These are phyloP conservation scores for Camillea tinctor DNA, from an alignment of 2,329 filamentous ascomycete species.

Conservation along the genomic window DNA sequence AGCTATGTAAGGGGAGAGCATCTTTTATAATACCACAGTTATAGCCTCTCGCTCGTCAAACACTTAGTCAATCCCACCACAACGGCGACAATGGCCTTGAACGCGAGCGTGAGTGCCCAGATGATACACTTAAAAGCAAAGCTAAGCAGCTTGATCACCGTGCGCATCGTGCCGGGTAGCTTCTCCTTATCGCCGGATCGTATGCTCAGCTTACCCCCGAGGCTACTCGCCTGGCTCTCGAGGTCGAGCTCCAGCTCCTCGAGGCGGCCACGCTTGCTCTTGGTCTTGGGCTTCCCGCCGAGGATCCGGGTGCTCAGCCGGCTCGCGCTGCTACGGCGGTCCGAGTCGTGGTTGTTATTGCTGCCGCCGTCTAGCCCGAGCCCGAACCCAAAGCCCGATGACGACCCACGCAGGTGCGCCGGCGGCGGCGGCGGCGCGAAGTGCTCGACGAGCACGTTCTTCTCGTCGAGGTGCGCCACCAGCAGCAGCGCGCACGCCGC, in stretches of 20 bases:
- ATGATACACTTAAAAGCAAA: slow-evolving; percentile 57
- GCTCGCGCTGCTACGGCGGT: slow-evolving; percentile 28
- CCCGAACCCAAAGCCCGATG: not conserved
- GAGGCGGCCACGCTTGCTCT: slow-evolving; percentile 40
- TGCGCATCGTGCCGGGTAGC: slow-evolving; percentile 49
- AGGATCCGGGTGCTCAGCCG: slow-evolving; percentile 31
- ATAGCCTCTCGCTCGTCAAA: slow-evolving; percentile 43
- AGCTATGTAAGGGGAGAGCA: not conserved
- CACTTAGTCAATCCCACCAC: slow-evolving; percentile 52
- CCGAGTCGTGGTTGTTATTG: not conserved
- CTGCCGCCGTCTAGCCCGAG: not conserved
- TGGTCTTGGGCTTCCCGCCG: slow-evolving; percentile 27
- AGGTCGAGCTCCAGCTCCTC: slow-evolving; percentile 62
- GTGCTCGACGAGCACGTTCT: slow-evolving; percentile 48
- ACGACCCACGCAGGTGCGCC: slow-evolving; percentile 26
- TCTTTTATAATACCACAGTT: slow-evolving; percentile 5
- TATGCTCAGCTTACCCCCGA: slow-evolving; percentile 40
- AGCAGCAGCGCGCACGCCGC: slow-evolving; percentile 59
- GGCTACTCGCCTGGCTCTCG: slow-evolving; percentile 57
- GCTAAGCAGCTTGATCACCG: slow-evolving; percentile 49
- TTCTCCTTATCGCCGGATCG: slow-evolving; percentile 44
- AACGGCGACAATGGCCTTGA: slow-evolving; percentile 53
- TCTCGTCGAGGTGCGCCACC: slow-evolving; percentile 57
- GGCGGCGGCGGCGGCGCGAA: slow-evolving; percentile 61
- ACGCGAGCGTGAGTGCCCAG: slow-evolving; percentile 55